Conservation (phyloP, 768 basidiomycete genomes). For the Psilocybe tampanensis region DNA sequence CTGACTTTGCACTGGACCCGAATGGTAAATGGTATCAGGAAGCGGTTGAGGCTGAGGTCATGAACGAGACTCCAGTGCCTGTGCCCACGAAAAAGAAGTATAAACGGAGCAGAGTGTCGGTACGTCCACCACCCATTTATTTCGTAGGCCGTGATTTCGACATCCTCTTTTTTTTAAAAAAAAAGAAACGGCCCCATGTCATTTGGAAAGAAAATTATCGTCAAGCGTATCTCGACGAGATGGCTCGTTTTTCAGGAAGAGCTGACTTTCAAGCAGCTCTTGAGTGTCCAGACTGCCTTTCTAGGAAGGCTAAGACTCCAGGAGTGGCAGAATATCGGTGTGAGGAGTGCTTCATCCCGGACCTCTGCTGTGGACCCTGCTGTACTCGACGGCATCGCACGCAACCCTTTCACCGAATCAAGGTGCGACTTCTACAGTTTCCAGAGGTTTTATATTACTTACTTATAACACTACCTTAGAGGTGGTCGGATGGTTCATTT, state of each 20-base stretch:
- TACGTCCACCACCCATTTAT: not conserved
- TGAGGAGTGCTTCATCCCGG: constrained; percentile 8
- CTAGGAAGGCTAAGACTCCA: not conserved
- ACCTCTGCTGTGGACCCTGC: not conserved
- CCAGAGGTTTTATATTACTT: not conserved
- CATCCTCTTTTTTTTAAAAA: not conserved
- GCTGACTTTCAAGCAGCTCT: constrained; percentile 1
- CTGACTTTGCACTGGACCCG: constrained; percentile 6
- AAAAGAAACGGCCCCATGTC: constrained; percentile 2
- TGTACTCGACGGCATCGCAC: constrained; percentile 3
- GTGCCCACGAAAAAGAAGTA: not conserved
- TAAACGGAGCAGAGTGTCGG: not conserved
- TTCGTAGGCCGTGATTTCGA: no score
- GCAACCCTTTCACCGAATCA: constrained; percentile 7
- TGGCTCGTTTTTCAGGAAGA: constrained; percentile 4
- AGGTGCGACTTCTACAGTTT: no score
- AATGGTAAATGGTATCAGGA: constrained; percentile 9
- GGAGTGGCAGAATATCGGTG: constrained; percentile 4
- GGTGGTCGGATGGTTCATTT: not conserved
- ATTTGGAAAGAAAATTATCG: constrained; percentile 9
- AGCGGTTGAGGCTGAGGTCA: constrained; percentile 5
- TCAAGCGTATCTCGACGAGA: constrained; percentile 9
- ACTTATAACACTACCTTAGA: not conserved
- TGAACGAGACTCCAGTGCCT: not conserved
- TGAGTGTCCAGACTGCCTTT: constrained; percentile 9